Conservation (phyloP, 148 eudicot genomes). For the Cornus kousa region DNA sequence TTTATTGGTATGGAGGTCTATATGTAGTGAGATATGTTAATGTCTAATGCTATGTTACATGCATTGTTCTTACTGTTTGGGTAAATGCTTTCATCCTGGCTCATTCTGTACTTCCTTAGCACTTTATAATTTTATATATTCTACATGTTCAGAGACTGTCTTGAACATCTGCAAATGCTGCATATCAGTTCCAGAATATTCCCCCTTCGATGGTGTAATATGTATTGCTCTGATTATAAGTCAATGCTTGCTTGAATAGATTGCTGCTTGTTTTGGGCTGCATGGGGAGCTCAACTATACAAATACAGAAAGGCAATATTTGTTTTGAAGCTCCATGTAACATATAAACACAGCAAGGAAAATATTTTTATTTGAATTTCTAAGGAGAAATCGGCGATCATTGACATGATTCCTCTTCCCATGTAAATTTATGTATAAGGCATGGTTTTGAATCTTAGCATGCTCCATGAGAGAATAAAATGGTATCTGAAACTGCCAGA, state of each 20-base stretch:
- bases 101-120: not conserved
- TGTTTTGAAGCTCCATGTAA: no score
- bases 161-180: not conserved
- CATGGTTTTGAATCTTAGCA: no score
- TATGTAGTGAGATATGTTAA: constrained; percentile 34
- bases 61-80: constrained; percentile 3
- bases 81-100: not conserved
- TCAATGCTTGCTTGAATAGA: not conserved
- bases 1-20: constrained; percentile 52
- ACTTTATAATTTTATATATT: not conserved
- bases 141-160: not conserved
- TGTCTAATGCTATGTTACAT: not conserved
- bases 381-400: no score
- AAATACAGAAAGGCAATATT: no score
- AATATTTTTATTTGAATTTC: no score
- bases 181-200: not conserved
- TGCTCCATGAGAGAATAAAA: not conserved
- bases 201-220: not conserved
- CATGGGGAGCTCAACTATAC: not conserved
- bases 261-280: not conserved
- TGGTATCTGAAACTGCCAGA: not conserved
- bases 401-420: no score
- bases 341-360: no score
- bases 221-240: not conserved
- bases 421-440: no score